Base-by-base conservation (phyloP, 805 yeast species). In the Metschnikowia reukaufii region DNA sequence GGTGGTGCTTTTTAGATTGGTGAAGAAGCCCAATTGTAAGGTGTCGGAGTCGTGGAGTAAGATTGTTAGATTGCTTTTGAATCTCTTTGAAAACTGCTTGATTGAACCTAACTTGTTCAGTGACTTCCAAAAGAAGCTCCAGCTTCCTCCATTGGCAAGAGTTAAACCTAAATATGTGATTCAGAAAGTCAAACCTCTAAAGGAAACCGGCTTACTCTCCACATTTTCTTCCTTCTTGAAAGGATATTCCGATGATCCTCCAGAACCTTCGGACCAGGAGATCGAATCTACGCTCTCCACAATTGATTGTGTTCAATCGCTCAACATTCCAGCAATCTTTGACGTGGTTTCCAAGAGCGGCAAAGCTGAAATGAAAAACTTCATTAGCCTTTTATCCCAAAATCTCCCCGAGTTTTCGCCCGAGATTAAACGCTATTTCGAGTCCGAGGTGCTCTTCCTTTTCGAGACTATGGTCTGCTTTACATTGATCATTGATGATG, bases 231-330 rank as follows among this genome's bases (percentile, higher is more conserved):
- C 96, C 0, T 92, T 90, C 59, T 77, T 94, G 65, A 88, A 94
- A 52, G 94, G 97, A 16, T 79, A 84, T 48, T 74, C 85, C 1
- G 97, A 90, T 58, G 95, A 88, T 44, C 82, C 87, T 3, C 84
- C 86, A 0, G 98, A 92, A 64, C 99, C 99, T 10, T 80, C 95
- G 1, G 95, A 88, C 47, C 96, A 88, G 59, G 97, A 92, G 56
- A 84, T 94, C 41, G 96, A 90, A 52, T 79, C 88, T 4, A 88
- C 98, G 0, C 64, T 86, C 12, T 83, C 89, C 4, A 86, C 97
- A 0, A 68, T 85, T 36, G 96, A 91, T 55, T 92, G 97, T 62
- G 75, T 92, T 42, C 79, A 79, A 43, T 81, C 92, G 0, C 82
- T 94, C 51, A 78, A 79, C 41, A 68, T 90, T 4, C 64, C 76